Evolutionary conservation across 345 rosid genomes (phyloP).

Genomic region (Lumnitzera littorea): DNA sequence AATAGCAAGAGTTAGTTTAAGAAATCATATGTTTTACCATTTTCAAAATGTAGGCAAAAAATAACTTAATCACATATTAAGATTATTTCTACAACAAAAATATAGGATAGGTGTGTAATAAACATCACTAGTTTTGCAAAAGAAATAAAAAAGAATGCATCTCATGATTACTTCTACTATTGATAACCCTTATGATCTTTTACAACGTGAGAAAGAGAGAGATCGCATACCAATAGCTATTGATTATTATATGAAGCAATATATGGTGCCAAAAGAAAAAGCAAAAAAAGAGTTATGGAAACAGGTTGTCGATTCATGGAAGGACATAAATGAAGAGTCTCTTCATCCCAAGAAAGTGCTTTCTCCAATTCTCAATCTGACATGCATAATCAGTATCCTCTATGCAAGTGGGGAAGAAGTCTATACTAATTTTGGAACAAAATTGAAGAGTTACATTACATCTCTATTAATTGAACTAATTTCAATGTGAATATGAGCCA

Average conservation of each 20-base stretch:
- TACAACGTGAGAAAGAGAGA: constrained; percentile 15
- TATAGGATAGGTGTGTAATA: no score
- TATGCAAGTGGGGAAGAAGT: constrained; percentile 17
- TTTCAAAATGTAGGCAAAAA: no score
- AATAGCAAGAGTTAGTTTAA: no score
- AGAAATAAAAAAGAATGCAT: no score
- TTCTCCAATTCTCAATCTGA: constrained; percentile 9
- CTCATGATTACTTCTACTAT: no score
- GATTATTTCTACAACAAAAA: no score
- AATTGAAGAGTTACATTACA: constrained; percentile 1
- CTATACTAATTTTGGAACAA: neutral
- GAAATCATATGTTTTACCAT: no score
- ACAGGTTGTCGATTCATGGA: constrained; percentile 13
- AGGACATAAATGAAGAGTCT: constrained; percentile 17
- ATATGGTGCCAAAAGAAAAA: constrained; percentile 6
- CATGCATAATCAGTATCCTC: constrained; percentile 12
- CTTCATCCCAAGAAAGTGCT: constrained; percentile 12
- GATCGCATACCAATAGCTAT: constrained; percentile 14
- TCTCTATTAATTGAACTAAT: constrained; percentile 10
- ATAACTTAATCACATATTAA: no score
- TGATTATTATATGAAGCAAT: constrained; percentile 9
- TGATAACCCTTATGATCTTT: neutral
- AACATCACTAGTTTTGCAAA: no score
- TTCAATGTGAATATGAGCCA: neutral
- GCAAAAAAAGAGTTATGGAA: constrained; percentile 4